Base-by-base conservation (phyloP, 345 rosid genomes). In the Carallia brachiata region DNA sequence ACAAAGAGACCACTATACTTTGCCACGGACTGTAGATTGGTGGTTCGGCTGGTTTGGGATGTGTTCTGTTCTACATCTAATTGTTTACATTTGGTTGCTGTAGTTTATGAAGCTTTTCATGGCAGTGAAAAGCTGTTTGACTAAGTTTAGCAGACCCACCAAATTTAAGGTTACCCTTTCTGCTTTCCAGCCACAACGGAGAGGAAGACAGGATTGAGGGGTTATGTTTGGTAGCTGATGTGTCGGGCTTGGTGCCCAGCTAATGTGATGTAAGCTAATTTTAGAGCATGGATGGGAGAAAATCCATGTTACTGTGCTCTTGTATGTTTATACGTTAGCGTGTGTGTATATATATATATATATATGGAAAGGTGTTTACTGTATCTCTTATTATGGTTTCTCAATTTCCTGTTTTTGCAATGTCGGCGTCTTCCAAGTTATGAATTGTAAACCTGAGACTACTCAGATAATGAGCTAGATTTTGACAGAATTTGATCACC, bases 221-320 rank as follows among this genome's bases (percentile, higher is more conserved):
- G 66, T 81, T 60, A 78, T 65, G 68, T 72, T 61, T 66, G 83
- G 83, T 50, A 70, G 80, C 73, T 7, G 71, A 71, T 77, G 73
- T 67, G 19, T 68, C 47, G 70, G 67, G 78, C 36, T 73, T 13
- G 74, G 69, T 68, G 53, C 72, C 69, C 67, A 47, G 68, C 77
- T 83, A 70, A 83, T 83, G 74, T 69, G 68, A 76, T 78, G 71
- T 73, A 77, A 76, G 75, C 78, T 83, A 83, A 82, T 84, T 69
- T 48, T 73, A 74, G 84, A 70, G 62, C 78, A 55, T 76, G 79
- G 80, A 74, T 80, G 72, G 71, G 75, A 70, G 72, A 68, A 67
- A 58, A 70, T 82, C 83, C 81, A 53, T 72, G 79, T 36, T 75
- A 57, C 63, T 69, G 65, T 76, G 18, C 55, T 75, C 81, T 9